phyloP scores from a whole-genome alignment of 345 rosid species.

The Euphorbia pulcherrima region DNA sequence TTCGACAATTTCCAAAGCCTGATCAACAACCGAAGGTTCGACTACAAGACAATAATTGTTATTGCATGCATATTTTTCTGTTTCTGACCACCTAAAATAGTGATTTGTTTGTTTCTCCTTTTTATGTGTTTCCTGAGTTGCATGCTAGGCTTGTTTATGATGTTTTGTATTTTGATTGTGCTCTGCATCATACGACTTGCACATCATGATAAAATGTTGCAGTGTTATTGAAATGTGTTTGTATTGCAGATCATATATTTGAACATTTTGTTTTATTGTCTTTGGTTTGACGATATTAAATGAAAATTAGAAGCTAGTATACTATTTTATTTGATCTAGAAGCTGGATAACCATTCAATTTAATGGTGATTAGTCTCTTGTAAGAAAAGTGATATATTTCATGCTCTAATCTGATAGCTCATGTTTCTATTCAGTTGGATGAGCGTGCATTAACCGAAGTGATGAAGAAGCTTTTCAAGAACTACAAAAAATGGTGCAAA shows the following conservation, averaged over 20 bases:
- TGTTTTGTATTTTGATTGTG: not conserved
- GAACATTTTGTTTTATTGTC: not conserved
- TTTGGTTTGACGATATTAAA: not conserved
- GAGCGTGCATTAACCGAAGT: constrained; percentile 91
- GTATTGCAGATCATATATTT: not conserved
- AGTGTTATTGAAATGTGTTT: not conserved
- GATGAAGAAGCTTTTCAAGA: constrained; percentile 99
- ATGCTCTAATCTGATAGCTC: not conserved
- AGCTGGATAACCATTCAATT: not conserved
- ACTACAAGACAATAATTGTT: constrained; percentile 5
- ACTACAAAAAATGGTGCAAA: constrained; percentile 98
- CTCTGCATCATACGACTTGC: not conserved
- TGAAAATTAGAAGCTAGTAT: not conserved
- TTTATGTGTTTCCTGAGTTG: not conserved
- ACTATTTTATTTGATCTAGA: not conserved
- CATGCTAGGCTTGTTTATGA: not conserved
- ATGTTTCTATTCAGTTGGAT: constrained; percentile 56
- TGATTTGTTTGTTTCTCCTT: not conserved
- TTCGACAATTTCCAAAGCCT: constrained; percentile 89
- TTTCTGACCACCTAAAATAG: not conserved
- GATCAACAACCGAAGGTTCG: constrained; percentile 98
- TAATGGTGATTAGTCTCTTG: not conserved
- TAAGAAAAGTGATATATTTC: not conserved
- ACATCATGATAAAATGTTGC: not conserved
- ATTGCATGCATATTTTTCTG: not conserved